phyloP scores from a whole-genome alignment of 768 basidiomycete species.

The Exsudoporus frostii region DNA sequence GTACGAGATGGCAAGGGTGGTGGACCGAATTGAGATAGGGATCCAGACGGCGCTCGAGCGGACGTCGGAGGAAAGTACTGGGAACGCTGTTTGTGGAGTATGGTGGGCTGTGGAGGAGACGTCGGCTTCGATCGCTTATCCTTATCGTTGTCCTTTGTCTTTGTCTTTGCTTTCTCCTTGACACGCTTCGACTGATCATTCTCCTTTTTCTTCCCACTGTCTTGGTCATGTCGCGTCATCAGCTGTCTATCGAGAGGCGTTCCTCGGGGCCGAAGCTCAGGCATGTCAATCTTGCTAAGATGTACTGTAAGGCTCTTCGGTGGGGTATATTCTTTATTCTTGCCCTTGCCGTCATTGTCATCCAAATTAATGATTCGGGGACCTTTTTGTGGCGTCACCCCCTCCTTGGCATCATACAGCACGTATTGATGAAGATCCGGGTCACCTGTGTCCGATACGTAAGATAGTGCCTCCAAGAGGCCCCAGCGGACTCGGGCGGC shows the following conservation, averaged over 20 bases:
- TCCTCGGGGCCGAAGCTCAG: constrained; percentile 51
- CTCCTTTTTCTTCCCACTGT: constrained; percentile 5
- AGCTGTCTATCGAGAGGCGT: neutral
- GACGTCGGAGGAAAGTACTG: constrained; percentile 17
- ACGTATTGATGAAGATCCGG: constrained; percentile 75
- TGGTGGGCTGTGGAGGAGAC: constrained; percentile 8
- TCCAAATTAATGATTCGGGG: constrained; percentile 63
- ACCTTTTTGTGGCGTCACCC: constrained; percentile 40
- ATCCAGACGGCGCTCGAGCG: constrained; percentile 32
- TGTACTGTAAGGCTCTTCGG: constrained; percentile 69
- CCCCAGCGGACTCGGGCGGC: constrained; percentile 5
- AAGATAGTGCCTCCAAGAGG: neutral
- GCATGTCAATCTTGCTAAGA: constrained; percentile 85
- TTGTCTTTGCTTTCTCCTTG: constrained; percentile 37
- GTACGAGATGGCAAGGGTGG: constrained; percentile 7
- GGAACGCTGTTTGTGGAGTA: constrained; percentile 20
- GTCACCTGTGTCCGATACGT: constrained; percentile 47
- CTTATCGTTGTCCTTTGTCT: constrained; percentile 32
- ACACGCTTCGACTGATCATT: constrained; percentile 20
- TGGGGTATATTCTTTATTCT: constrained; percentile 55
- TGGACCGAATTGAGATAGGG: neutral
- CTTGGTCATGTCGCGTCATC: neutral
- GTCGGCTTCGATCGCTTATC: neutral
- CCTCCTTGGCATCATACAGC: constrained; percentile 53
- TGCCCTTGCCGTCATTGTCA: constrained; percentile 44